A percentile compares a stretch with the other conserved stretches of the same genome.
phyloP scores from a whole-genome alignment of 441 rosid species.

The Adansonia grandidieri region DNA sequence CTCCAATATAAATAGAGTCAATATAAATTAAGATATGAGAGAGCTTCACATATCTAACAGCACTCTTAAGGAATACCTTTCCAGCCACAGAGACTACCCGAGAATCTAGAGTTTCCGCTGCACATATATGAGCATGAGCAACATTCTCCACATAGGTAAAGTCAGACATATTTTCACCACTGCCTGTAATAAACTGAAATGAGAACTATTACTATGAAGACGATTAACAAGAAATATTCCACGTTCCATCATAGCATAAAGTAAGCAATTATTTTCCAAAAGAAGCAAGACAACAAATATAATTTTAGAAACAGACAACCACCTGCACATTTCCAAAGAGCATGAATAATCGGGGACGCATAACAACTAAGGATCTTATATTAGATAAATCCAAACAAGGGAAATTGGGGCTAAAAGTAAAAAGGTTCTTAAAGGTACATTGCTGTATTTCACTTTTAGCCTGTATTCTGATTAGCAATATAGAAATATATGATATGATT shows the following conservation, averaged over 20 bases:
- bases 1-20: slow-evolving; percentile 14
- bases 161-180: slow-evolving; percentile 83
- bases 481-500: not conserved
- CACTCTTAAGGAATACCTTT: slow-evolving; percentile 55
- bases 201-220: slow-evolving; percentile 47
- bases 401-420: slow-evolving; percentile 1
- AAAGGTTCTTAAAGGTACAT: not conserved
- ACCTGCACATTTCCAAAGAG: not conserved
- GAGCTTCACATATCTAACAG: slow-evolving; percentile 11
- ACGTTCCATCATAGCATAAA: not conserved
- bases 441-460: not conserved
- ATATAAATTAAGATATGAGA: slow-evolving; percentile 6
- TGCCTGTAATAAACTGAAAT: slow-evolving; percentile 84
- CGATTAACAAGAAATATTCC: slow-evolving; percentile 22
- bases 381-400: slow-evolving; percentile 10
- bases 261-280: not conserved
- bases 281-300: not conserved
- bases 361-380: not conserved
- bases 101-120: slow-evolving; percentile 74
- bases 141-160: slow-evolving; percentile 89
- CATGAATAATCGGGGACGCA: not conserved
- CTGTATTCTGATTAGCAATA: not conserved
- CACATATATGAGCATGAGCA: slow-evolving; percentile 82
- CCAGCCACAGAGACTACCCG: slow-evolving; percentile 75
- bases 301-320: slow-evolving; percentile 4